Conservation (phyloP, 2,329 filamentous ascomycete species). For the Mycosphaerella arachidis region DNA sequence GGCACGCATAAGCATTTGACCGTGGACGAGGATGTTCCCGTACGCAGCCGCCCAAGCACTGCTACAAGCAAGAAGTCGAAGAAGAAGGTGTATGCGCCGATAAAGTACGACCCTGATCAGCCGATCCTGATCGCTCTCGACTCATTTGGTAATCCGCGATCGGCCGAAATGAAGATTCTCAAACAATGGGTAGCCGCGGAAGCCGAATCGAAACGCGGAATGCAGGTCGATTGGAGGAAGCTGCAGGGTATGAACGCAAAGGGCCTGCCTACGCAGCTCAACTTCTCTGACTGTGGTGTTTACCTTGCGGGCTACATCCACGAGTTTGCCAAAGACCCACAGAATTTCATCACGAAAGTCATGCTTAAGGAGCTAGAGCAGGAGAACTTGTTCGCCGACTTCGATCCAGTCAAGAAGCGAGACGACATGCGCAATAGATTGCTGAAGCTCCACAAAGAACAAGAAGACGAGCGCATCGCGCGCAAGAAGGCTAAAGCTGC, state of each 20-base stretch:
- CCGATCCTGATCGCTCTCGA: conserved; percentile 82
- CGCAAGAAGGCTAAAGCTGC: conserved; percentile 33
- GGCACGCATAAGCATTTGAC: neutral
- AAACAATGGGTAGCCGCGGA: conserved; percentile 75
- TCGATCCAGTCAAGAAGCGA: conserved; percentile 57
- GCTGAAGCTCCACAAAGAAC: conserved; percentile 57
- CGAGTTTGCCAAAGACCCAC: conserved; percentile 72
- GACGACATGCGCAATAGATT: conserved; percentile 62
- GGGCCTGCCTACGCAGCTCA: conserved; percentile 72
- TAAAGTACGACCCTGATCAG: conserved; percentile 33
- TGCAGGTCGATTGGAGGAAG: conserved; percentile 42
- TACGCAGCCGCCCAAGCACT: conserved; percentile 1
- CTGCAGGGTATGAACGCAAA: conserved; percentile 65
- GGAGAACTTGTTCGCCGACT: conserved; percentile 50
- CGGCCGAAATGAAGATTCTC: conserved; percentile 60
- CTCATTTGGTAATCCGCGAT: conserved; percentile 66
- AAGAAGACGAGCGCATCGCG: conserved; percentile 43
- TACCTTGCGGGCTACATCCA: conserved; percentile 81
- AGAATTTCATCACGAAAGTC: conserved; percentile 62
- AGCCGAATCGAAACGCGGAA: conserved; percentile 57
- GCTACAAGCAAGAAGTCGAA: conserved; percentile 14
- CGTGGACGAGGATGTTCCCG: neutral
- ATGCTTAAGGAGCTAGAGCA: conserved; percentile 61
- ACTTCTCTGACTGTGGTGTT: conserved; percentile 84
- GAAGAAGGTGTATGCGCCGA: conserved; percentile 17